These are phyloP conservation scores for Talaromyces proteolyticus DNA, from an alignment of 495 filamentous ascomycete species.

Conservation along the genomic window DNA sequence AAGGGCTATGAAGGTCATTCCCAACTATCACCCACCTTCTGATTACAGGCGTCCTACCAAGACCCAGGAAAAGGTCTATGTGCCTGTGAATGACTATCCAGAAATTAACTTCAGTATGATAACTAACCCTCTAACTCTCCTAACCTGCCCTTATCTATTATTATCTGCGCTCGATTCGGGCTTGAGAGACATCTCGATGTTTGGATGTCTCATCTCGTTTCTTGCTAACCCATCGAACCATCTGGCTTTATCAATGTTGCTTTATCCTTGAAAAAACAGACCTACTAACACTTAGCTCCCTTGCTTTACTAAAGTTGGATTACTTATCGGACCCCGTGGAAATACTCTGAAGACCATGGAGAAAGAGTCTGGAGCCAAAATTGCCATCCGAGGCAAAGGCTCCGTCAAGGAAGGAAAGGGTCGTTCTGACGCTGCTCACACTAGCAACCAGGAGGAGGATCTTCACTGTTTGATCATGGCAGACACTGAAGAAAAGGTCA, in stretches of 20 bases:
- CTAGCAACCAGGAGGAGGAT: slow-evolving; percentile 99
- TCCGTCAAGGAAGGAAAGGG: slow-evolving; percentile 99
- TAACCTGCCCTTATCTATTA: slow-evolving; percentile 45
- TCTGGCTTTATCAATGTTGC: slow-evolving; percentile 11
- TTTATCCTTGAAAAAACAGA: slow-evolving; percentile 12
- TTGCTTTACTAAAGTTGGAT: slow-evolving; percentile 90
- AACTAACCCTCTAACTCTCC: slow-evolving; percentile 92
- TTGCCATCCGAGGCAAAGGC: slow-evolving; percentile 98
- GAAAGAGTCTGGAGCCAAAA: slow-evolving; percentile 91
- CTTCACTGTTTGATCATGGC: slow-evolving; percentile 99
- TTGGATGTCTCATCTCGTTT: slow-evolving; percentile 42
- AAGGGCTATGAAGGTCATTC: slow-evolving; percentile 96
- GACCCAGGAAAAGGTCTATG: slow-evolving; percentile 99
- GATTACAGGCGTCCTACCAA: slow-evolving; percentile 98
- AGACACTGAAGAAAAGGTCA: slow-evolving; percentile 96
- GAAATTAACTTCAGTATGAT: slow-evolving; percentile 99
- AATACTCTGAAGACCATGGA: slow-evolving; percentile 99
- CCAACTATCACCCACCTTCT: slow-evolving; percentile 95
- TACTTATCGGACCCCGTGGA: slow-evolving; percentile 99
- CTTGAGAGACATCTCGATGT: slow-evolving; percentile 28
- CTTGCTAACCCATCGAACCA: slow-evolving; percentile 51
- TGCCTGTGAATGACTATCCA: slow-evolving; percentile 99
- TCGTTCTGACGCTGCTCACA: slow-evolving; percentile 95
- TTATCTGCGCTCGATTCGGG: slow-evolving; percentile 46
- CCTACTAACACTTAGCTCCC: slow-evolving; percentile 89